A percentile compares a stretch with the other conserved stretches of the same genome.
Conservation (phyloP, 2,329 filamentous ascomycete species). For the Lasiodiplodia sp. region DNA sequence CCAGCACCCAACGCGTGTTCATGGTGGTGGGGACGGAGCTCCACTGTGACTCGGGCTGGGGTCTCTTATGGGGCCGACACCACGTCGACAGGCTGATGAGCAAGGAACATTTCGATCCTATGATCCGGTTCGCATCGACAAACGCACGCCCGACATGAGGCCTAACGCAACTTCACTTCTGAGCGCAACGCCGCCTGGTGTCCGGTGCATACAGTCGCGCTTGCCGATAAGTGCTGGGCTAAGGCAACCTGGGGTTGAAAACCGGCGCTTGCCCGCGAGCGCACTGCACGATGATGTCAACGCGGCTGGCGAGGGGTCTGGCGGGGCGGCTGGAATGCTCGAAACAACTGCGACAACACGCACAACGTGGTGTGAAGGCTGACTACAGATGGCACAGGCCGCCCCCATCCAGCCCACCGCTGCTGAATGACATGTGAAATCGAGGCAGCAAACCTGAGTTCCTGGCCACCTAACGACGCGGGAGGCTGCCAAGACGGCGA, state of each 20-base stretch:
- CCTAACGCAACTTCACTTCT: conserved; percentile 22
- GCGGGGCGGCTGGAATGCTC: conserved; percentile 21
- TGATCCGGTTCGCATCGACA: conserved; percentile 11
- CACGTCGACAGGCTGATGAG: conserved; percentile 7
- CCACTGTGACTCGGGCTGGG: neutral
- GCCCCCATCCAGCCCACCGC: neutral
- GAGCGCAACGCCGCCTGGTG: conserved; percentile 11
- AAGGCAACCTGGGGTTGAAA: conserved; percentile 24
- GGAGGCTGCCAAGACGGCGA: conserved; percentile 17
- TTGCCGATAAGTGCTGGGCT: conserved; percentile 25
- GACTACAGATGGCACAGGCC: conserved; percentile 19
- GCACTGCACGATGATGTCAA: conserved; percentile 26
- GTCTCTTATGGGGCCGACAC: conserved; percentile 22
- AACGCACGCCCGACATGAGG: conserved; percentile 22
- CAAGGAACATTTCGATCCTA: conserved; percentile 20
- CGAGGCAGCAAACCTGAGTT: conserved; percentile 2
- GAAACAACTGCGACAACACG: conserved; percentile 10
- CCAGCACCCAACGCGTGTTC: neutral
- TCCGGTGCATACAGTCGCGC: conserved; percentile 25
- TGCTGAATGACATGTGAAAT: conserved; percentile 16
- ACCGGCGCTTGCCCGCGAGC: conserved; percentile 26
- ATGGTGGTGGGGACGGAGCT: conserved; percentile 7
- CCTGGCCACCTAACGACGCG: neutral
- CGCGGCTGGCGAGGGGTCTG: conserved; percentile 6
- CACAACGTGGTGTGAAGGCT: conserved; percentile 22